Conservation (phyloP, 2,329 filamentous ascomycete species). For the Herpotrichia juniperi region DNA sequence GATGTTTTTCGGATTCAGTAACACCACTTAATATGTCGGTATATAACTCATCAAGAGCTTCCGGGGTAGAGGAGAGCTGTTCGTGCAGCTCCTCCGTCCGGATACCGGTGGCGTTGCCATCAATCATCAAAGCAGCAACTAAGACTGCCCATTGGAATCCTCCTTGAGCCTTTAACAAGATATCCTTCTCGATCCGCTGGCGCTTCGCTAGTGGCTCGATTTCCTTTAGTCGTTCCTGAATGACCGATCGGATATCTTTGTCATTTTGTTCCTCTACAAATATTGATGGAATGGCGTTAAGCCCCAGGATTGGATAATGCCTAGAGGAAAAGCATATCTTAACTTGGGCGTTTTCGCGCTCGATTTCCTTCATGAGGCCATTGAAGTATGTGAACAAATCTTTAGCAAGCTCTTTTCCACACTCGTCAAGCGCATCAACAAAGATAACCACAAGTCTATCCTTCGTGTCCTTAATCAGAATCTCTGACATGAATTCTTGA, state of each 20-base stretch:
- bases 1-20: slow-evolving; percentile 5
- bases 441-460: slow-evolving; percentile 8
- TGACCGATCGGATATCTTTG: slow-evolving; percentile 5
- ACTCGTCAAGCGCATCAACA: slow-evolving; percentile 12
- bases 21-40: slow-evolving; percentile 5
- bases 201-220: slow-evolving; percentile 3
- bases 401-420: slow-evolving; percentile 6
- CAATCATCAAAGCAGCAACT: neutral
- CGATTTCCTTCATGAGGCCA: slow-evolving; percentile 5
- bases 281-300: slow-evolving; percentile 2
- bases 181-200: slow-evolving; percentile 1
- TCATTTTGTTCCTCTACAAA: slow-evolving; percentile 6
- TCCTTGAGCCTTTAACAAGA: slow-evolving; percentile 10
- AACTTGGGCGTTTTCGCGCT: slow-evolving; percentile 3
- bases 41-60: slow-evolving; percentile 7
- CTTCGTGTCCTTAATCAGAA: slow-evolving; percentile 9
- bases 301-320: slow-evolving; percentile 10
- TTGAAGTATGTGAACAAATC: slow-evolving; percentile 10
- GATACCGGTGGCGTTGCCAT: slow-evolving; percentile 2
- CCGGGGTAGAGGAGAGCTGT: slow-evolving; percentile 4
- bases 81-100: slow-evolving; percentile 5
- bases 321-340: slow-evolving; percentile 15
- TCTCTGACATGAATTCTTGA: slow-evolving; percentile 13
- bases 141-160: slow-evolving; percentile 10
- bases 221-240: slow-evolving; percentile 2